A percentile compares a stretch with the other conserved stretches of the same genome.
Evolutionary conservation across 371 early-diverging fungal genomes (phyloP).

Genomic region (Nematocida sp.): DNA sequence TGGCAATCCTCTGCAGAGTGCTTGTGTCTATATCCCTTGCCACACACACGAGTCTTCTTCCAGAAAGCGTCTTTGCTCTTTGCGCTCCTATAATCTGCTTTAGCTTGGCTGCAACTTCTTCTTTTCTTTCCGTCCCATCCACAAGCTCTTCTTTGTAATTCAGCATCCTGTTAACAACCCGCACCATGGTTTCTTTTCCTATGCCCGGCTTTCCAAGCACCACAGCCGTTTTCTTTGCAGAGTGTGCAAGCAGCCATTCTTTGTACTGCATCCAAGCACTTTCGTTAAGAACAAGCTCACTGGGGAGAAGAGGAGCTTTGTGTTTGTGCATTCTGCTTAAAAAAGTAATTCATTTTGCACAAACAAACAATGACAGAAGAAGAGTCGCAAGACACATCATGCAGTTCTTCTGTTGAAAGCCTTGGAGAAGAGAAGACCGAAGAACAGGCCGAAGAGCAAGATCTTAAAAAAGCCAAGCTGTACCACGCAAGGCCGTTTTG

Average conservation of each 20-base stretch:
- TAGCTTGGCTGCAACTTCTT: not conserved
- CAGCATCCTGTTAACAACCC: not conserved
- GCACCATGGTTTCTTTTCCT: constrained; percentile 36
- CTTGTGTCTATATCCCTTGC: constrained; percentile 5
- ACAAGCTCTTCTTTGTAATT: constrained; percentile 31
- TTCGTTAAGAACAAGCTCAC: constrained; percentile 26
- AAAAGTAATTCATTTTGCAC: not conserved
- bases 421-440: constrained; percentile 9
- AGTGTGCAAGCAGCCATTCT: not conserved
- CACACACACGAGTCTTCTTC: not conserved
- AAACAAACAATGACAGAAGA: constrained; percentile 46
- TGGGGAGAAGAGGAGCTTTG: constrained; percentile 14
- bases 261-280: not conserved
- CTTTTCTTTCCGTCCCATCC: not conserved
- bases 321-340: not conserved
- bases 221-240: not conserved
- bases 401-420: constrained; percentile 45
- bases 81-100: not conserved
- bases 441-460: constrained; percentile 1
- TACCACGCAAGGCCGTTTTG: constrained; percentile 16
- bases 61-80: not conserved
- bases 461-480: constrained; percentile 25
- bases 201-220: constrained; percentile 30
- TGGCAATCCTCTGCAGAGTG: not conserved
- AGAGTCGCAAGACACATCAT: constrained; percentile 42